Evolutionary conservation across 805 yeast genomes (phyloP).

Genomic region (Saccharomycopsis schoenii): DNA sequence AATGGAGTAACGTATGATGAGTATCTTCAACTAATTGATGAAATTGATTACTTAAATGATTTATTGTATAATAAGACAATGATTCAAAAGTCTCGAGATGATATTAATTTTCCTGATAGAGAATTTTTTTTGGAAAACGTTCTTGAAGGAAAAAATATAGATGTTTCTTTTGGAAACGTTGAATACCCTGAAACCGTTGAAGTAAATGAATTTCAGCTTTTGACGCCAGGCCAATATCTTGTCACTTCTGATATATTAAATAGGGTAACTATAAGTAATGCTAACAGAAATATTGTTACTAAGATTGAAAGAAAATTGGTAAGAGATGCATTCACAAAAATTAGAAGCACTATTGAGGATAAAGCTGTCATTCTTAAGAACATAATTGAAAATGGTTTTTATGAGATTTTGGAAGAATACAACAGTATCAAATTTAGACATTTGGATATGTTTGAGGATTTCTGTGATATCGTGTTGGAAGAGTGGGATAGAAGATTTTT

Average conservation of each 20-base stretch:
- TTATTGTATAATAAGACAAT: constrained; percentile 13
- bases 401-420: constrained; percentile 25
- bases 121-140: constrained; percentile 11
- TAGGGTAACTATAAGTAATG: constrained; percentile 17
- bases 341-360: constrained; percentile 24
- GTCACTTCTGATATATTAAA: constrained; percentile 7
- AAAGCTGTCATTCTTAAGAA: constrained; percentile 25
- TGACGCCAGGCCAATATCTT: constrained; percentile 10
- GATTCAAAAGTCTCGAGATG: constrained; percentile 6
- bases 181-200: constrained; percentile 16
- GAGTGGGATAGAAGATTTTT: constrained; percentile 31
- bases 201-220: constrained; percentile 5
- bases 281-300: constrained; percentile 26
- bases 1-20: constrained; percentile 6
- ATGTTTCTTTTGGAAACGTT: constrained; percentile 21
- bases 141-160: constrained; percentile 11
- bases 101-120: constrained; percentile 8
- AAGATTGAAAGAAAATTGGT: constrained; percentile 38
- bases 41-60: constrained; percentile 13
- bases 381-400: constrained; percentile 21
- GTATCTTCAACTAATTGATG: constrained; percentile 12
- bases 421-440: constrained; percentile 34
- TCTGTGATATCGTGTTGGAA: constrained; percentile 55
- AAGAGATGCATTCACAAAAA: constrained; percentile 33
- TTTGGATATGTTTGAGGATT: constrained; percentile 63